Percentiles rank a stretch among this genome's conserved stretches.
phyloP scores from a whole-genome alignment of 1,284 basidiomycete species.

The Melampsora americana region DNA sequence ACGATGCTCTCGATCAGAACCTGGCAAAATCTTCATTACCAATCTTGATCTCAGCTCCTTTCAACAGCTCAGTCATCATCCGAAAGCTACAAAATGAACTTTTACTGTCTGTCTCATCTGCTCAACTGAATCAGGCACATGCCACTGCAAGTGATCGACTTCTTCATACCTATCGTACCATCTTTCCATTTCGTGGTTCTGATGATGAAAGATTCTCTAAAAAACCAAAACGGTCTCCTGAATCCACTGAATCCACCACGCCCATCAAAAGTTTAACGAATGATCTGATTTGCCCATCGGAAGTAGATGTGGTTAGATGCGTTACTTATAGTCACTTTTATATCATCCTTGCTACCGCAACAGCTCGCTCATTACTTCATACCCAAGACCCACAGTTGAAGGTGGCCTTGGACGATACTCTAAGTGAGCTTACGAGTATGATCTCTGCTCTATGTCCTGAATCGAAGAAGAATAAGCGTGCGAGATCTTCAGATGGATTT shows the following conservation, averaged over 20 bases:
- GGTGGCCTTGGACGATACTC: not conserved
- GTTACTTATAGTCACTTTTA: conserved; percentile 19
- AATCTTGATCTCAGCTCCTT: conserved; percentile 18
- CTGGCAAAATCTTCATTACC: conserved; percentile 1
- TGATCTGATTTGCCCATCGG: not conserved
- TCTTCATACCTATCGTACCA: not conserved
- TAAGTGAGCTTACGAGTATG: not conserved
- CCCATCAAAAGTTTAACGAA: not conserved
- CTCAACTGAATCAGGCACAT: conserved; percentile 23
- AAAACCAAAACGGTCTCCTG: conserved; percentile 4
- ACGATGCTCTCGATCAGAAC: conserved; percentile 9
- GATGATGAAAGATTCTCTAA: conserved; percentile 20
- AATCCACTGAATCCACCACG: not conserved
- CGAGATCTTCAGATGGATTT: not conserved
- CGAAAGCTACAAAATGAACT: conserved; percentile 28
- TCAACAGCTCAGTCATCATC: conserved; percentile 7
- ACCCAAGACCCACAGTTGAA: not conserved
- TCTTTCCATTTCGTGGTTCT: not conserved
- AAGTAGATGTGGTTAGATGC: conserved; percentile 3
- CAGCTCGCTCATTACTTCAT: conserved; percentile 32
- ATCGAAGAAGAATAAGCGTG: not conserved
- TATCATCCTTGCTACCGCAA: conserved; percentile 14
- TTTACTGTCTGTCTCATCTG: conserved; percentile 21
- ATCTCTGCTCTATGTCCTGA: not conserved
- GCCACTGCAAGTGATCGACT: conserved; percentile 6